These are phyloP conservation scores for Decorospora gaudefroyi DNA, from an alignment of 2,329 filamentous ascomycete genomes.

Conservation along the genomic window DNA sequence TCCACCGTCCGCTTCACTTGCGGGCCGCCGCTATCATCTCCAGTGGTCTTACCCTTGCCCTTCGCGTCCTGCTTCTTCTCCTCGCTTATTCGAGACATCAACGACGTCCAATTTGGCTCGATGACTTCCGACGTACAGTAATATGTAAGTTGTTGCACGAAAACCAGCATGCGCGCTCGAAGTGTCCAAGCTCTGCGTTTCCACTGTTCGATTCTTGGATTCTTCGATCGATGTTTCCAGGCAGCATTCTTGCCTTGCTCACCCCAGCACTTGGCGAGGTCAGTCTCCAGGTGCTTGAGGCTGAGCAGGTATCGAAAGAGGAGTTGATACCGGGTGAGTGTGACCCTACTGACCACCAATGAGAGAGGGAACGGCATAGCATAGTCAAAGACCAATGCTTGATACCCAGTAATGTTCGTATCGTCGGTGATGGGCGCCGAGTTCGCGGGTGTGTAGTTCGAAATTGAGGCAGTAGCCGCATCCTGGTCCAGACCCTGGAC, in stretches of 20 bases:
- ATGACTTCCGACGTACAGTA: slow-evolving; percentile 98
- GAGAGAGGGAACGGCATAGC: slow-evolving; percentile 93
- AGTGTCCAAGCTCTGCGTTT: slow-evolving; percentile 92
- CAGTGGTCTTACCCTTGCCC: slow-evolving; percentile 44
- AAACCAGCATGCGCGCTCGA: slow-evolving; percentile 91
- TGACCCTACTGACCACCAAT: slow-evolving; percentile 93
- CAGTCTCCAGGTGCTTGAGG: slow-evolving; percentile 83
- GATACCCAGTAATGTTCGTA: slow-evolving; percentile 87
- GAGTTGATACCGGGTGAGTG: slow-evolving; percentile 93
- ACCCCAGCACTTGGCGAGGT: slow-evolving; percentile 86
- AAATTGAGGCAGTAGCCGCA: slow-evolving; percentile 62
- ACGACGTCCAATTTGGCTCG: slow-evolving; percentile 92
- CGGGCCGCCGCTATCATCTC: slow-evolving; percentile 43
- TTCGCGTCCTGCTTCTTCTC: slow-evolving; percentile 57
- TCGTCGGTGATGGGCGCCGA: slow-evolving; percentile 66
- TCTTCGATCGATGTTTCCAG: slow-evolving; percentile 81
- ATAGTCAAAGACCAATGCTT: slow-evolving; percentile 92
- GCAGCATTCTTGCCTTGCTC: slow-evolving; percentile 79
- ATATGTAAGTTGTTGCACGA: slow-evolving; percentile 94
- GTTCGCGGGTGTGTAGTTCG: slow-evolving; percentile 73
- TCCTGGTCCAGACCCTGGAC: slow-evolving; percentile 95
- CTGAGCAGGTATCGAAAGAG: slow-evolving; percentile 93
- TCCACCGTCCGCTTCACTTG: slow-evolving; percentile 81
- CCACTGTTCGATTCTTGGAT: slow-evolving; percentile 80
- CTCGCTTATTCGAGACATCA: slow-evolving; percentile 80